Evolutionary conservation across 2,329 filamentous ascomycete genomes (phyloP).

Genomic region (Alternaria conjuncta): DNA sequence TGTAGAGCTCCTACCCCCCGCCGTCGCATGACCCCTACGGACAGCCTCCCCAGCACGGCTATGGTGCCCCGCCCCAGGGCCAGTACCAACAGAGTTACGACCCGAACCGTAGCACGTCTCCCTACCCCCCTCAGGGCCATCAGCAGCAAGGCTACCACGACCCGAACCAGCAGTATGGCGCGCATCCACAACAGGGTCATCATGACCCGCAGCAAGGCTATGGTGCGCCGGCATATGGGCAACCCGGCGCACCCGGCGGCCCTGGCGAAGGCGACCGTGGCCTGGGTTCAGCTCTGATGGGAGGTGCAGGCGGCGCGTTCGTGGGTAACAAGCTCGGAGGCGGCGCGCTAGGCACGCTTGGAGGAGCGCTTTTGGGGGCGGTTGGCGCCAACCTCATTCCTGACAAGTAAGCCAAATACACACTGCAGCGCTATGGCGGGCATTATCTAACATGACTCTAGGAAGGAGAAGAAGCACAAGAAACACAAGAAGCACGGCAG

Average conservation of each 20-base stretch:
- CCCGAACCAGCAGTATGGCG: constrained; percentile 29
- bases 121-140: constrained; percentile 41
- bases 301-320: constrained; percentile 62
- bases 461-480: constrained; percentile 40
- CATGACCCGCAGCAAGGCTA: constrained; percentile 28
- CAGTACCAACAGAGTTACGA: constrained; percentile 45
- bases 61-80: constrained; percentile 37
- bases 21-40: constrained; percentile 39
- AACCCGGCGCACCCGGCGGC: constrained; percentile 39
- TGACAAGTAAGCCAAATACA: constrained; percentile 42
- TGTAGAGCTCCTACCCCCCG: constrained; percentile 36
- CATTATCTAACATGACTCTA: constrained; percentile 5
- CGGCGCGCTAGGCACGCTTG: constrained; percentile 59
- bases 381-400: constrained; percentile 63
- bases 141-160: constrained; percentile 31
- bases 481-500: constrained; percentile 47
- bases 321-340: constrained; percentile 62
- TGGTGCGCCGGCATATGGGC: constrained; percentile 50
- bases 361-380: constrained; percentile 60
- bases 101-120: constrained; percentile 44
- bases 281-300: constrained; percentile 61
- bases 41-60: constrained; percentile 31
- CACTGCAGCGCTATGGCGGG: no score
- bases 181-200: constrained; percentile 19
- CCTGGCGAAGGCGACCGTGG: constrained; percentile 60